Conservation (phyloP, 306 rosid genomes). For the Casuarina equisetifolia region DNA sequence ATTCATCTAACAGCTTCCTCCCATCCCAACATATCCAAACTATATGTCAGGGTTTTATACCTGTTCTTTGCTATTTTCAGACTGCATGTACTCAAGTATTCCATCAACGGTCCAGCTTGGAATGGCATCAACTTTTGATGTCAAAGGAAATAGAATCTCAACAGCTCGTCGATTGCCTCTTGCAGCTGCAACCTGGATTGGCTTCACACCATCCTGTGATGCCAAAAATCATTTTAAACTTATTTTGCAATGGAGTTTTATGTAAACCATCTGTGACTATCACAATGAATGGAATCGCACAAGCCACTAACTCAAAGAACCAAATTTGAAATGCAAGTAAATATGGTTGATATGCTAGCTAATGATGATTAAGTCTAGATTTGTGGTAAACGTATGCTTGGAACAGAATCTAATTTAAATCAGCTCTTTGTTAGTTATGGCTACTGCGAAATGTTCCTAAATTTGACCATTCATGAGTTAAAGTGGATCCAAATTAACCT, state of each 20-base stretch:
- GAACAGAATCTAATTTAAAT: not conserved
- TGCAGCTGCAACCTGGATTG: conserved; percentile 75
- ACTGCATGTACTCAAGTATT: conserved; percentile 62
- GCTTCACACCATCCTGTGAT: conserved; percentile 83
- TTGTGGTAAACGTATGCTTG: not conserved
- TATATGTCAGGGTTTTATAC: conserved; percentile 36
- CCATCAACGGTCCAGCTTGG: conserved; percentile 81
- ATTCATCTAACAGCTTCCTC: not conserved
- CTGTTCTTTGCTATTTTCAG: conserved; percentile 60
- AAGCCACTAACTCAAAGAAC: not conserved
- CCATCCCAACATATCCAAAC: conserved; percentile 6
- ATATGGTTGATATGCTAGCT: not conserved
- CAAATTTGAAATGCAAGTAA: not conserved
- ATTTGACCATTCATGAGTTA: not conserved
- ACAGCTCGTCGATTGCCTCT: conserved; percentile 64
- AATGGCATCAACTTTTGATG: conserved; percentile 57
- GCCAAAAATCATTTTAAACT: conserved; percentile 26
- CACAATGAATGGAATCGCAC: not conserved
- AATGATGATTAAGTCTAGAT: not conserved
- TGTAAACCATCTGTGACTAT: not conserved
- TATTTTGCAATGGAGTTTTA: conserved; percentile 21
- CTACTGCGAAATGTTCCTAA: not conserved
- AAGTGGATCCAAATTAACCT: not conserved
- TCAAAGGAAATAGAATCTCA: conserved; percentile 76
- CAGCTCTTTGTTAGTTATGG: not conserved